phyloP scores from a whole-genome alignment of 1,284 basidiomycete genomes.

The Fistulinella cinereoalba region DNA sequence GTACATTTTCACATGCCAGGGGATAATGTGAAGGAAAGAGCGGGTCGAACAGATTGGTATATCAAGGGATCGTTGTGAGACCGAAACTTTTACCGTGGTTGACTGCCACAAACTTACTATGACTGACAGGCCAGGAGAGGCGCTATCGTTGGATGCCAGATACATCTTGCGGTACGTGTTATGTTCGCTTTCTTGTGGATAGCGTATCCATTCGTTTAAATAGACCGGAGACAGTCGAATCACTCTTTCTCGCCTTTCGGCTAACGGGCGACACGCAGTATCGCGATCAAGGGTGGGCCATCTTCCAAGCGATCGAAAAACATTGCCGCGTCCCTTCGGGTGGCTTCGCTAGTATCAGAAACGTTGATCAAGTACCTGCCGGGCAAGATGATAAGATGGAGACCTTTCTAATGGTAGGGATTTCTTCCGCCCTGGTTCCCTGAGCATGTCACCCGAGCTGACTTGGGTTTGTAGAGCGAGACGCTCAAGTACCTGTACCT shows the following conservation, averaged over 20 bases:
- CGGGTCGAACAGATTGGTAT: slow-evolving; percentile 70
- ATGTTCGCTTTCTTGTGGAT: neutral
- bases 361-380: slow-evolving; percentile 76
- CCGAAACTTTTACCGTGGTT: neutral
- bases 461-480: slow-evolving; percentile 58
- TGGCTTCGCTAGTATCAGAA: slow-evolving; percentile 82
- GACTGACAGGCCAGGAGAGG: slow-evolving; percentile 42
- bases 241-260: slow-evolving; percentile 85
- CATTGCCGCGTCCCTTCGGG: slow-evolving; percentile 74
- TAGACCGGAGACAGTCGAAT: slow-evolving; percentile 94
- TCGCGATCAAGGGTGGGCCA: slow-evolving; percentile 83
- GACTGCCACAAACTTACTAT: slow-evolving; percentile 5
- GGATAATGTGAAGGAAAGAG: slow-evolving; percentile 45
- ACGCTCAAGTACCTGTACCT: slow-evolving; percentile 95
- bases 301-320: slow-evolving; percentile 87
- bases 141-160: slow-evolving; percentile 74
- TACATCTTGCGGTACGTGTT: slow-evolving; percentile 76
- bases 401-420: slow-evolving; percentile 84
- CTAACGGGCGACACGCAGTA: slow-evolving; percentile 83
- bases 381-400: slow-evolving; percentile 89
- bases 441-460: slow-evolving; percentile 1
- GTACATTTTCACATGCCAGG: slow-evolving; percentile 67
- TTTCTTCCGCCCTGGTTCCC: neutral
- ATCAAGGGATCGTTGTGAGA: slow-evolving; percentile 72
- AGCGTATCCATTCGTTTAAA: neutral